These are phyloP conservation scores for Rhodotorula sp. DNA, from an alignment of 1,284 basidiomycete species.

Conservation along the genomic window DNA sequence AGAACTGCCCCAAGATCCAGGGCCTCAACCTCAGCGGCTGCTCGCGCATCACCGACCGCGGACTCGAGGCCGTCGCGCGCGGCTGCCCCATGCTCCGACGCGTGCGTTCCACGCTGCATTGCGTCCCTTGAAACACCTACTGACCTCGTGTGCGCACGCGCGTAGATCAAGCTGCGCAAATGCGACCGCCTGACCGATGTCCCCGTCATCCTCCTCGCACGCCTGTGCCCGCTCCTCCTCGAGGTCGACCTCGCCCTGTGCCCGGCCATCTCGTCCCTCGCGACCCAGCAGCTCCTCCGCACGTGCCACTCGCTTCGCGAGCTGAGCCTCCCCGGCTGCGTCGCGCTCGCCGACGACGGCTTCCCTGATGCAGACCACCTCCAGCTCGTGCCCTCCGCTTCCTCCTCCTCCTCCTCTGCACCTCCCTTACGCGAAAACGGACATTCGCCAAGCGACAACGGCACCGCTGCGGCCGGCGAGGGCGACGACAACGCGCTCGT, in stretches of 20 bases:
- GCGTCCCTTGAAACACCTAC: not conserved
- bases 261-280: slow-evolving; percentile 71
- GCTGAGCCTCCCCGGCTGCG: slow-evolving; percentile 79
- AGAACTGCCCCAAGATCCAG: slow-evolving; percentile 73
- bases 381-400: slow-evolving; percentile 21
- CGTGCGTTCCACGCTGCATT: slow-evolving; percentile 47
- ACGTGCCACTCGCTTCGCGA: slow-evolving; percentile 82
- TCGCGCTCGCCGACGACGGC: slow-evolving; percentile 74
- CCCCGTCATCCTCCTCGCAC: slow-evolving; percentile 77
- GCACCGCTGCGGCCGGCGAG: not conserved
- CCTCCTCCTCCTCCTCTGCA: not conserved
- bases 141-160: not conserved
- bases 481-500: slow-evolving; percentile 14
- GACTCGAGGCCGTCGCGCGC: slow-evolving; percentile 72
- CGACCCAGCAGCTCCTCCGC: slow-evolving; percentile 82
- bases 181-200: slow-evolving; percentile 74
- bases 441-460: not conserved
- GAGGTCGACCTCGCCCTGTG: slow-evolving; percentile 93
- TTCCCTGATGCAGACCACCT: slow-evolving; percentile 63
- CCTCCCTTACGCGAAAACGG: no score
- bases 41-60: slow-evolving; percentile 74
- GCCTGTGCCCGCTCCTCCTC: slow-evolving; percentile 79
- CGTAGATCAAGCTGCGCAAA: slow-evolving; percentile 79
- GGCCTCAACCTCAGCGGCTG: slow-evolving; percentile 91
- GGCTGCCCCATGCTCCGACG: slow-evolving; percentile 73